phyloP scores from a whole-genome alignment of 331 rosid species.

The Quercus tomentella region DNA sequence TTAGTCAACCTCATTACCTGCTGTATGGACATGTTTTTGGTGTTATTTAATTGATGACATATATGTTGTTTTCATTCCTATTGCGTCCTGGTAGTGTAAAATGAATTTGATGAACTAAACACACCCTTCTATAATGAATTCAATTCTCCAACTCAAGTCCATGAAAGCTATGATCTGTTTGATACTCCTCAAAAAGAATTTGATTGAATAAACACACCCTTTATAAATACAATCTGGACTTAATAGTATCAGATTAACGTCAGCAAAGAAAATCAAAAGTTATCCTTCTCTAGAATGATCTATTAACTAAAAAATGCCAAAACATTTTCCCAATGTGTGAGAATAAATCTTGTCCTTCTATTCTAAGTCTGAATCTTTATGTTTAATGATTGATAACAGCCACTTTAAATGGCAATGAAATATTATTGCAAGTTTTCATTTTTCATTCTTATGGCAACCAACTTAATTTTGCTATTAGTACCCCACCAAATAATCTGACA shows the following conservation, averaged over 20 bases:
- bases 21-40: not conserved
- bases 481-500: too few species aligned
- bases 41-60: not conserved
- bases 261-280: not conserved
- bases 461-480: too few species aligned
- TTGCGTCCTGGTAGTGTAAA: not conserved
- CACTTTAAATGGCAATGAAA: too few species aligned
- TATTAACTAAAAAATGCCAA: too few species aligned
- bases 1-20: not conserved
- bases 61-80: not conserved
- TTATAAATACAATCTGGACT: not conserved
- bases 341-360: too few species aligned
- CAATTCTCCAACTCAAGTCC: too few species aligned
- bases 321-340: too few species aligned
- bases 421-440: too few species aligned
- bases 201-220: not conserved
- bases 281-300: not conserved
- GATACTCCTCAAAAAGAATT: not conserved
- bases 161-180: too few species aligned
- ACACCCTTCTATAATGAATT: not conserved
- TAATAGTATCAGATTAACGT: not conserved
- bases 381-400: too few species aligned
- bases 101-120: not conserved
- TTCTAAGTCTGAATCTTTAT: too few species aligned
- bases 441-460: too few species aligned